phyloP scores from a whole-genome alignment of 768 basidiomycete genomes.

The Candolleomyces eurysporus region DNA sequence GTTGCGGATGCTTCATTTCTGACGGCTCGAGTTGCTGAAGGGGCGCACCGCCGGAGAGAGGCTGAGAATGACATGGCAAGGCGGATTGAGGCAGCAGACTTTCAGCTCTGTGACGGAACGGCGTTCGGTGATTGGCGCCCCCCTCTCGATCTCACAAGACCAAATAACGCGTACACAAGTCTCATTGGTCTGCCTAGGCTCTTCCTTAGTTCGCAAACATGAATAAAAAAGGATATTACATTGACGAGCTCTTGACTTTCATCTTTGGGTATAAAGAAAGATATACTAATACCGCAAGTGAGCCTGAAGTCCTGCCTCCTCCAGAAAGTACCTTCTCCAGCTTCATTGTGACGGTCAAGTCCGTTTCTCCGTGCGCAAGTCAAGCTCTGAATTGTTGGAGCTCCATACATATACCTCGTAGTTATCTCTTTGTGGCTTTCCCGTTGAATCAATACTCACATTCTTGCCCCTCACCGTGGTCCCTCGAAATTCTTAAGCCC shows the following conservation, averaged over 20 bases:
- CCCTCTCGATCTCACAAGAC: neutral
- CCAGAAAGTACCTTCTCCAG: slow-evolving; percentile 55
- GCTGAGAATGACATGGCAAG: slow-evolving; percentile 9
- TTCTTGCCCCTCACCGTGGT: too few relatives aligned
- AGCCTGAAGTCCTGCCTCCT: slow-evolving; percentile 59
- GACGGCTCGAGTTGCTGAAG: neutral
- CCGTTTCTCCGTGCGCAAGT: too few relatives aligned
- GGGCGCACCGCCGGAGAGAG: neutral
- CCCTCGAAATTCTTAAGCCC: too few relatives aligned
- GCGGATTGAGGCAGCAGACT: too few relatives aligned
- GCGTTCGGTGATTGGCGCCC: neutral
- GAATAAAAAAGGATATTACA: too few relatives aligned
- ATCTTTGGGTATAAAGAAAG: neutral
- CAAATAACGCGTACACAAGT: too few relatives aligned
- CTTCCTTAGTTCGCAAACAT: too few relatives aligned
- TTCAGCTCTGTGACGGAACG: neutral
- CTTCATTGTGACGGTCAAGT: neutral
- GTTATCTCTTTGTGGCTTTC: too few relatives aligned
- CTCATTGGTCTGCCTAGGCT: neutral
- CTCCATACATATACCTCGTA: too few relatives aligned
- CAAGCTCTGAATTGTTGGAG: too few relatives aligned
- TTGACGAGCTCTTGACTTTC: too few relatives aligned
- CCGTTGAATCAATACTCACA: too few relatives aligned
- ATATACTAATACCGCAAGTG: slow-evolving; percentile 38
- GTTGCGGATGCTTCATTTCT: neutral